Evolutionary conservation across 345 rosid species (phyloP).

Genomic region (Alliaria petiolata): DNA sequence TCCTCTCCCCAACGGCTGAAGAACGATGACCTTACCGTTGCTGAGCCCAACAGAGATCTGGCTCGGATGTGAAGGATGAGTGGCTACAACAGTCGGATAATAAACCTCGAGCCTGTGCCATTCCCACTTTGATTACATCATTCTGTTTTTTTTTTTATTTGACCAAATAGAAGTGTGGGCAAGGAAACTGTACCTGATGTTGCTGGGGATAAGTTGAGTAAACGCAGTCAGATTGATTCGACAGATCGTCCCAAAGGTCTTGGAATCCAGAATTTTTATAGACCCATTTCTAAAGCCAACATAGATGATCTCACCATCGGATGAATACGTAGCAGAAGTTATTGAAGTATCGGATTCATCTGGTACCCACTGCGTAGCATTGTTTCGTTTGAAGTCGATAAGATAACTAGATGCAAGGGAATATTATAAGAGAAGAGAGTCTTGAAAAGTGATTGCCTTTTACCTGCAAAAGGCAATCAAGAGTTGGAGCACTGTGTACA

Average conservation of each 20-base stretch:
- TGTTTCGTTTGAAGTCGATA: neutral
- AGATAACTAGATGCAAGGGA: neutral
- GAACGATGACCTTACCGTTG: conserved; percentile 55
- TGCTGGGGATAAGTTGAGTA: conserved; percentile 4
- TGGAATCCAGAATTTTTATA: conserved; percentile 20
- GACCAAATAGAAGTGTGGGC: neutral
- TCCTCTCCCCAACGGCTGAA: conserved; percentile 51
- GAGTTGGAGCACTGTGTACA: conserved; percentile 1
- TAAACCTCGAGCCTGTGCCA: conserved; percentile 18
- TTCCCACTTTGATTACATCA: neutral
- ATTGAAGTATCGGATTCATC: conserved; percentile 11
- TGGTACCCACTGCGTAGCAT: conserved; percentile 21
- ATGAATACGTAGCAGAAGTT: conserved; percentile 27
- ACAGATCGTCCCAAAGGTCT: neutral
- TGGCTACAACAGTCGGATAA: conserved; percentile 54
- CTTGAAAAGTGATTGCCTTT: neutral
- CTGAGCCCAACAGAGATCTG: conserved; percentile 67
- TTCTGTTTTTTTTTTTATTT: neutral
- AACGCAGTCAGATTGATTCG: conserved; percentile 13
- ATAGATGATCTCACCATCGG: conserved; percentile 26
- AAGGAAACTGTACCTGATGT: conserved; percentile 15
- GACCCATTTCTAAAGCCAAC: conserved; percentile 26
- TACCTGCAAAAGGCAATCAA: conserved; percentile 29
- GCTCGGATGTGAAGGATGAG: conserved; percentile 59
- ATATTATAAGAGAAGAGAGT: neutral